Base-by-base conservation (phyloP, 2,329 filamentous ascomycete species). In the Parastagonospora nodorum region DNA sequence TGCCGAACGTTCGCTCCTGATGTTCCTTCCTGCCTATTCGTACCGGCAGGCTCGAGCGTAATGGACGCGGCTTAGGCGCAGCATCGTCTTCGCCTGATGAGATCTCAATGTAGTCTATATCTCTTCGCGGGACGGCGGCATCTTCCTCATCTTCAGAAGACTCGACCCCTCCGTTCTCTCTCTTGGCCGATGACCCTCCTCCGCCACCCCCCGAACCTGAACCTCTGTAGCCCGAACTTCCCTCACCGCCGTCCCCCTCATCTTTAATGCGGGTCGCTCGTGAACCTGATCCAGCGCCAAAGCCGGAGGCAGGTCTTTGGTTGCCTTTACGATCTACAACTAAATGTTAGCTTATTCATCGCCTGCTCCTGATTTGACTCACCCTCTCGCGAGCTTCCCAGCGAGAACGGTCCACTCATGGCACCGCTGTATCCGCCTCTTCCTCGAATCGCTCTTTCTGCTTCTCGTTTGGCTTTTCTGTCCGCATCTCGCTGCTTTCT, bases 61-160 rank as follows among this genome's bases (percentile, higher is more conserved):
- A 56, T 16, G 64, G 64, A n/a, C 51, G 56, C n/a, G 46, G 47
- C 10, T 54, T 48, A 27, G 44, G 43, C 41, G 63, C 65, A 15
- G 44, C 51, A 14, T 75, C 71, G 39, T 80, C 77, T 28, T 82
- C 81, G 48, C 84, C 79, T 42, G 80, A 82, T 10, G 82, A 77
- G 10, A 85, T 79, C 54, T 85, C 80, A 37, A 84, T 83, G n/a
- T 77, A 69, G 56, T 87, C 84, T 48, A 87, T 82, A 54, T 83
- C 79, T 45, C 80, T 73, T 45, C 80, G 75, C 35, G 76, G 74
- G n/a, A 71, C 60, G 12, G 63, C 56, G 10, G 58, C 55, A 28
- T 80, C 82, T 47, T 78, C 74, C 31, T 80, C 78, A 19, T 83
- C 81, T 41, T 81, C 80, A 30, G 78, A 79, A 9, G 77, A 78